A percentile compares a stretch with the other conserved stretches of the same genome.
These are phyloP conservation scores for Glutinoglossum americanum DNA, from an alignment of 495 filamentous ascomycete species.

Conservation along the genomic window DNA sequence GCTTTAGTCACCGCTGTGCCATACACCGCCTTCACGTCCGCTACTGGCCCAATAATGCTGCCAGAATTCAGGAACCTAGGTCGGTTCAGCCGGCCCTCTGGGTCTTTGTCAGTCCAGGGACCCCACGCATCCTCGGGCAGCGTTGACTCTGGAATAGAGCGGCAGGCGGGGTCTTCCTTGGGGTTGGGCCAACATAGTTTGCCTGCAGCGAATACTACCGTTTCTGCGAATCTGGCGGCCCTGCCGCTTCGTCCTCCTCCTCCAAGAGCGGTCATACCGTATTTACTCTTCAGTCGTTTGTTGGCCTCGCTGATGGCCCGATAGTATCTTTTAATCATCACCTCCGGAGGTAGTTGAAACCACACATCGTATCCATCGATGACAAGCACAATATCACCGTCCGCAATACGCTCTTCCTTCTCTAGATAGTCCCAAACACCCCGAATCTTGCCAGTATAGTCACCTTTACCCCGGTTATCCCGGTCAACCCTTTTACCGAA, in stretches of 20 bases:
- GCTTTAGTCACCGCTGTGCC: conserved; percentile 18
- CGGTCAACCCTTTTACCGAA: conserved; percentile 18
- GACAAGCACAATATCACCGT: conserved; percentile 35
- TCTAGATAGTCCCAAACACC: conserved; percentile 31
- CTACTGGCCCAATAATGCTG: conserved; percentile 29
- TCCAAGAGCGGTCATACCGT: not conserved
- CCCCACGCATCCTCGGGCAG: conserved; percentile 1
- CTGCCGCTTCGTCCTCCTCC: not conserved
- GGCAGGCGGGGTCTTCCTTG: not conserved
- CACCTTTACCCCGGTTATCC: conserved; percentile 10
- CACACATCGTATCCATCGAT: conserved; percentile 14
- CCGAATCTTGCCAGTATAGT: conserved; percentile 20
- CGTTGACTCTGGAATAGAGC: not conserved
- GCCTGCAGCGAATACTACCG: conserved; percentile 8
- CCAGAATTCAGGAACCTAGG: conserved; percentile 31
- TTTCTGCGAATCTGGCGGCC: not conserved
- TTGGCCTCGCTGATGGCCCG: conserved; percentile 4
- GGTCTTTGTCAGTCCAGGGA: not conserved
- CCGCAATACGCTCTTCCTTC: conserved; percentile 23
- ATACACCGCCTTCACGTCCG: conserved; percentile 29
- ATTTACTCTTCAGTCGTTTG: not conserved
- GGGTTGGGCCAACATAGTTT: conserved; percentile 8
- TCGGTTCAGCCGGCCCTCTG: not conserved
- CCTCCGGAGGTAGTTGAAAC: conserved; percentile 13
- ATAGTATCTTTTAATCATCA: conserved; percentile 11